A percentile compares a stretch with the other conserved stretches of the same genome.
Evolutionary conservation across 1,284 basidiomycete genomes (phyloP).

Genomic region (Irpex lacteus): DNA sequence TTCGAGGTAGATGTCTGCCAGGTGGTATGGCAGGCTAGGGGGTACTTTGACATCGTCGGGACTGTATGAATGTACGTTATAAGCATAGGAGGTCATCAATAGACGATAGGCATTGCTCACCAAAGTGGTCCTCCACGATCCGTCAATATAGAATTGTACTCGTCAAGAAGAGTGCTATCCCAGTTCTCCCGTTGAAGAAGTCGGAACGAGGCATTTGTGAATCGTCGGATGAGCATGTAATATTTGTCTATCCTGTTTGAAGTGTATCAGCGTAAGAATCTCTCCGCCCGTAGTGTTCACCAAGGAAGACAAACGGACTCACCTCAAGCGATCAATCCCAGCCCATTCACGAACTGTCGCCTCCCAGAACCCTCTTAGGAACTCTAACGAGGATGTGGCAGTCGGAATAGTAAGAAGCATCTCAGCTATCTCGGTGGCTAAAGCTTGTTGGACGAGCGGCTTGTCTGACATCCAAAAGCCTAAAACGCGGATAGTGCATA

Average conservation of each 20-base stretch:
- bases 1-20: constrained; percentile 88
- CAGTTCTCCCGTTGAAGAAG: constrained; percentile 74
- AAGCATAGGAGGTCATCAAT: no score
- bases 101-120: constrained; percentile 36
- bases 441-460: constrained; percentile 90
- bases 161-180: constrained; percentile 51
- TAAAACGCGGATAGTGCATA: constrained; percentile 27
- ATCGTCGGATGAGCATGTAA: constrained; percentile 90
- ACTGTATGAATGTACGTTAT: constrained; percentile 37
- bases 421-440: constrained; percentile 84
- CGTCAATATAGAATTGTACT: constrained; percentile 69
- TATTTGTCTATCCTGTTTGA: constrained; percentile 88
- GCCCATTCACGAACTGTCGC: constrained; percentile 89
- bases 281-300: no score
- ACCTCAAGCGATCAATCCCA: constrained; percentile 89
- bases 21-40: constrained; percentile 78
- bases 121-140: constrained; percentile 72
- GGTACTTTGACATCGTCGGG: constrained; percentile 75
- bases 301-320: neutral
- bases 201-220: constrained; percentile 82
- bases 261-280: neutral
- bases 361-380: constrained; percentile 90
- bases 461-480: constrained; percentile 99
- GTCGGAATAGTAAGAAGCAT: constrained; percentile 71
- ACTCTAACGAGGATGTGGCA: constrained; percentile 62